Base-by-base conservation (phyloP, 2,329 filamentous ascomycete genomes). In the Aspergillus persii region DNA sequence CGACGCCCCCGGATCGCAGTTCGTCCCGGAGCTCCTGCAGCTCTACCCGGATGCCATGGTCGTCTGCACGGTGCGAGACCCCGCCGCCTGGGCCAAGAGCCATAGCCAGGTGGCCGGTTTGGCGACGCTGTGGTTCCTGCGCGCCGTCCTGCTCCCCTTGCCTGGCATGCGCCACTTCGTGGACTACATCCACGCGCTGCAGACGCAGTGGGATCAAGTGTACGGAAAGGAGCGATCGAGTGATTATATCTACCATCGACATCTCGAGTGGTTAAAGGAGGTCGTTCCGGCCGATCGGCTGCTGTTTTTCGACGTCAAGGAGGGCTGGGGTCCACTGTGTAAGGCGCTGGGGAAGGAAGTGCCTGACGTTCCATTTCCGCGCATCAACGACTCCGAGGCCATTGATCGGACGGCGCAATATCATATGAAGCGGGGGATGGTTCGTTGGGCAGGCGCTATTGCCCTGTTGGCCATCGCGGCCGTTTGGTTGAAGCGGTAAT, bases 41-140 rank as follows among this genome's bases (percentile, higher is more conserved):
- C 61, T 82, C 8, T 83, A 82, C 59, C 81, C 81, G 0, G 74
- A 83, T 30, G 80, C 80, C 11, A 77, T 77, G 56, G 79, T 83
- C 3, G 76, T 84, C 18, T 74, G 76, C 59, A 78, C 76, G 6
- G 66, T 61, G 1, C 68, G 69, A 30, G 68, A 71, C 8, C 60
- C 66, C 0, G 23, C 55, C 0, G 31, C 60, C 0, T 71, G 69
- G 69, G 66, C 61, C 31, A 63, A 55, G n/a, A 69, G 66, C 27
- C 68, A 70, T 57, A 51, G 59, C 8, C 62, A 65, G 5, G 55
- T 68, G 6, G 53, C 58, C 8, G 54, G 60, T 27, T 30, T 62
- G n/a, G 61, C 62, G 8, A 56, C 62, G 0, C 26, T 63, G 12
- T 68, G 63, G 64, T 68, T 66, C 39, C 53, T 70, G 1, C 59